Evolutionary conservation across 2,329 filamentous ascomycete species (phyloP).

Genomic region (Fusarium praegraminearum): DNA sequence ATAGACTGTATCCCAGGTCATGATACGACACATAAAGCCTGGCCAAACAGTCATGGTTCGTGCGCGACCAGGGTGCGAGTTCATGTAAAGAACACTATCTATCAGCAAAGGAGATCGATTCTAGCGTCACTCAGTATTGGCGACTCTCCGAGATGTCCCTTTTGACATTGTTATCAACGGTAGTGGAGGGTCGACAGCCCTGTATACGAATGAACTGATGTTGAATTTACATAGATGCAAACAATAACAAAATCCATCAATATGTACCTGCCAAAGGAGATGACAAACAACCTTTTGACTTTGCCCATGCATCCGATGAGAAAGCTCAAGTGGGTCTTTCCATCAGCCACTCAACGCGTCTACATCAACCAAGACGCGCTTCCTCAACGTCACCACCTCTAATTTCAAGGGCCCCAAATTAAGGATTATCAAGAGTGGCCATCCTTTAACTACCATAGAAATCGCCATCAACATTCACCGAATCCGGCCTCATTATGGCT

Average conservation of each 20-base stretch:
- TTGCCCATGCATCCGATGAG: background rate
- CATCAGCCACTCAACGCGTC: constrained; percentile 49
- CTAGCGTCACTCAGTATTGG: background rate
- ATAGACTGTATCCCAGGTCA: background rate
- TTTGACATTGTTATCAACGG: background rate
- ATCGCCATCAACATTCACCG: background rate
- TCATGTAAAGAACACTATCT: background rate
- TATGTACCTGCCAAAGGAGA: background rate
- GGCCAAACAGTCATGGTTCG: background rate
- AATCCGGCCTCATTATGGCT: constrained; percentile 48
- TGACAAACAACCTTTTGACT: background rate
- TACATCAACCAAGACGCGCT: constrained; percentile 37
- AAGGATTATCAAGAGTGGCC: constrained; percentile 18
- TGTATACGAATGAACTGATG: background rate
- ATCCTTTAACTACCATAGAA: constrained; percentile 10
- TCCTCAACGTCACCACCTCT: constrained; percentile 42
- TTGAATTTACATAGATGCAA: background rate
- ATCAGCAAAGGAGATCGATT: background rate
- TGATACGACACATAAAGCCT: background rate
- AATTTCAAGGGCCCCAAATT: constrained; percentile 7
- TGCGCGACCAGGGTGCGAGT: background rate
- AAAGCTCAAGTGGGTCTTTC: constrained; percentile 29
- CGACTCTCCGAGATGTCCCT: background rate
- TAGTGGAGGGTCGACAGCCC: background rate
- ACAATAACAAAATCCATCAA: background rate